Base-by-base conservation (phyloP, 768 basidiomycete genomes). In the Pleurotus djamor region DNA sequence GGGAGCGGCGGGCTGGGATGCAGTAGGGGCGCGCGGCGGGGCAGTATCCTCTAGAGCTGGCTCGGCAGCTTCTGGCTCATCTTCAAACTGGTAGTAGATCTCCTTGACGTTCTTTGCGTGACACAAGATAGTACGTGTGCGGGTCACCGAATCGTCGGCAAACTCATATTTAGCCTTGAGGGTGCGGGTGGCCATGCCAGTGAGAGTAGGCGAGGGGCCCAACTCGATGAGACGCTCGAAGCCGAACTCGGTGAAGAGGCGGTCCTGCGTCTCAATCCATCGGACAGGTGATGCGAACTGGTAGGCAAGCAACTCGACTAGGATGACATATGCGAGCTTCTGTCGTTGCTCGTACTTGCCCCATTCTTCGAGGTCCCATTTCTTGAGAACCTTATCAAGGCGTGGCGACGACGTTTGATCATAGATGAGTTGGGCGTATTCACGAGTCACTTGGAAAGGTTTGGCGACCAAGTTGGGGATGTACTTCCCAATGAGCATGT, bases 241-340 rank as follows among this genome's bases (percentile, higher is more conserved):
- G 48, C 80, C 79, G 79, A 86, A 97, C 7, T 86, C 74, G 8
- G 81, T 83, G 79, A 99, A 99, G 59, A 99, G 83, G 28, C 91
- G 83, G 68, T 99, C 97, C 70, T 99, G 97, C 0, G 96, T 99
- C 77, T 98, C 92, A 67, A 99, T 99, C 97, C 97, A 99, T 52
- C 96, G 91, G 16, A 99, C 96, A 5, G 97, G 96, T 1, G 96
- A 98, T 0, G 96, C 96, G 66, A 96, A 98, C 71, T 99, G 97
- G 70, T 99, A 99, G 12, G 97, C 94, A 51, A 99, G 82, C 48
- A 98, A 85, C 70, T 99, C 97, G 62, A 98, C 95, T 59, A 99
- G 87, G 69, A 98, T 96, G 65, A 88, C 89, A 71, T 98, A 99
- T 0, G 97, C 95, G 49, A 99, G 83, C 67, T 92, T 89, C 74